These are phyloP conservation scores for Cladosporium sp. DNA, from an alignment of 2,329 filamentous ascomycete genomes.

Conservation along the genomic window DNA sequence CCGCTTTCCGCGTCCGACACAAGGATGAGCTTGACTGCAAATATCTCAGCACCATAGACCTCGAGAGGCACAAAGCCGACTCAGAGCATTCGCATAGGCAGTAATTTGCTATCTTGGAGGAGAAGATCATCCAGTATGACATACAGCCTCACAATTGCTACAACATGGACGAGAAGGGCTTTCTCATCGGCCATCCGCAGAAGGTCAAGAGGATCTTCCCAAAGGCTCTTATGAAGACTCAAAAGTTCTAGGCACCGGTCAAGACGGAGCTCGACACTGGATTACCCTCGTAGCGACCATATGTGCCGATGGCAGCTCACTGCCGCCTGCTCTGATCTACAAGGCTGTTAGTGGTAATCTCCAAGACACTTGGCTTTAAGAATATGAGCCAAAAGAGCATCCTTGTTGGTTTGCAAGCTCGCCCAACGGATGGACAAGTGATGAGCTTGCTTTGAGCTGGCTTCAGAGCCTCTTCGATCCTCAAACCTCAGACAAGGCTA, in stretches of 20 bases:
- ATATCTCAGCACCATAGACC: no score
- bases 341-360: background rate
- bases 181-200: background rate
- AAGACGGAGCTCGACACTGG: constrained; percentile 6
- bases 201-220: background rate
- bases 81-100: no score
- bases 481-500: constrained; percentile 9
- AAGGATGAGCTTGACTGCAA: no score
- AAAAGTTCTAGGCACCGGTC: background rate
- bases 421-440: constrained; percentile 14
- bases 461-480: constrained; percentile 11
- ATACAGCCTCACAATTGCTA: no score
- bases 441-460: constrained; percentile 14
- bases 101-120: no score
- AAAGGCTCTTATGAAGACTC: background rate
- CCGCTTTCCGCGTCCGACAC: no score
- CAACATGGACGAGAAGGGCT: no score
- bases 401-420: constrained; percentile 10
- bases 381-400: constrained; percentile 11
- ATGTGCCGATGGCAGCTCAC: constrained; percentile 10
- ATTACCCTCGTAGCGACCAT: constrained; percentile 13
- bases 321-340: constrained; percentile 12
- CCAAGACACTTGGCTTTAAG: constrained; percentile 10
- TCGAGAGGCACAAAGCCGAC: no score
- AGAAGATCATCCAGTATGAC: no score